phyloP scores from a whole-genome alignment of 768 basidiomycete genomes.

The Mycena latifolia region DNA sequence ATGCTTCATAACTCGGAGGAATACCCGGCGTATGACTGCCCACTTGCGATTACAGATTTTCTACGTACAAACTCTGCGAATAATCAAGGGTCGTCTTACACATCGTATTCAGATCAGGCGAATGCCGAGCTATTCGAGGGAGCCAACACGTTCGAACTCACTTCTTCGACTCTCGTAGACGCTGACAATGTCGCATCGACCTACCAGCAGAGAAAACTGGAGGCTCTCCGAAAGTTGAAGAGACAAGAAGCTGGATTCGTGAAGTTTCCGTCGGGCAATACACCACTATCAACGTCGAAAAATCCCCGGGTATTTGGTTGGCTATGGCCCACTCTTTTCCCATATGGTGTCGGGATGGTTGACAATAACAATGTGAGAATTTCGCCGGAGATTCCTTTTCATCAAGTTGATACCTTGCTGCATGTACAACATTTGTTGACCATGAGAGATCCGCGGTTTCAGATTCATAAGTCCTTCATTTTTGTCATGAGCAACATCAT shows the following conservation, averaged over 20 bases:
- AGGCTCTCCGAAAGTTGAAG: slow-evolving; percentile 18
- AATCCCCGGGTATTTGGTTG: slow-evolving; percentile 35
- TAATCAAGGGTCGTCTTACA: slow-evolving; percentile 31
- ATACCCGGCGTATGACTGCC: slow-evolving; percentile 32
- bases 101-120: slow-evolving; percentile 34
- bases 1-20: slow-evolving; percentile 12
- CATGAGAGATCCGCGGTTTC: slow-evolving; percentile 29
- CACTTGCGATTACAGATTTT: slow-evolving; percentile 21
- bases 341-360: slow-evolving; percentile 38
- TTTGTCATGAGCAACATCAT: slow-evolving; percentile 25
- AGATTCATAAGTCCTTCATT: slow-evolving; percentile 31
- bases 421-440: slow-evolving; percentile 21
- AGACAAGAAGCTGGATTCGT: slow-evolving; percentile 24
- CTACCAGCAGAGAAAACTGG: slow-evolving; percentile 33
- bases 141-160: slow-evolving; percentile 12
- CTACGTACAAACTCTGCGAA: slow-evolving; percentile 23
- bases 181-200: slow-evolving; percentile 27
- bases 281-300: slow-evolving; percentile 29
- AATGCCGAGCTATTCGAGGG: slow-evolving; percentile 27
- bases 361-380: slow-evolving; percentile 27
- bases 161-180: slow-evolving; percentile 32
- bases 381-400: slow-evolving; percentile 13
- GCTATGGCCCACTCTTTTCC: slow-evolving; percentile 39
- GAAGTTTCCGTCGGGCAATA: slow-evolving; percentile 33
- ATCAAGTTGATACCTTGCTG: slow-evolving; percentile 16